Base-by-base conservation (phyloP, 164 flowering plant species). In the Aristolochia contorta region DNA sequence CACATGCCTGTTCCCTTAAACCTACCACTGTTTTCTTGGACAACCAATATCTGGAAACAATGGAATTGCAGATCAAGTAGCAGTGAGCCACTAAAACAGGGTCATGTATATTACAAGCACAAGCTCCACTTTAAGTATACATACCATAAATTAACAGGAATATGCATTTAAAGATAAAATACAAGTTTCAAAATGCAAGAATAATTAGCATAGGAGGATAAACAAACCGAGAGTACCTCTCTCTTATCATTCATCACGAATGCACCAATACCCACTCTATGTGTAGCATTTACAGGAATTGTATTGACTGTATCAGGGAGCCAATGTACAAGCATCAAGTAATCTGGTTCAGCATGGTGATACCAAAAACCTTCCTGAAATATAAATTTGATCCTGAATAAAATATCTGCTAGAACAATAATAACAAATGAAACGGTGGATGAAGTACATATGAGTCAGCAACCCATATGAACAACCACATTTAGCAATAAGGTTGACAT, bases 301-400 rank as follows among this genome's bases (percentile, higher is more conserved):
- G 75, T 72, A 60, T 66, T 48, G 1, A 30, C 62, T 27, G 72
- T 72, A 58, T 74, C 69, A 50, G 84, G 78, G 65, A 80, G 74
- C 84, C 84, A 80, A 54, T 72, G 60, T 20, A 70, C 81, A 13
- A 80, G 80, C 84, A 80, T 77, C 59, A 79, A 48, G 65, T 79
- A 73, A 24, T 57, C 61, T 62, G 79, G 77, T 57, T 77, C 80
- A 4, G 83, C 79, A 71, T 77, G 79, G 62, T 77, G 81, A 65
- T 77, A 77, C 76, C 72, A 52, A 64, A 79, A 79, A 20, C 83
- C 83, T 41, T 73, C 80, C 83, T 79, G 74, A 10, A 7, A 37
- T 3, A 37, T 37, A 37, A 37, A 37, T 37, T 7, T 37, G 43
- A 37, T 4, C 12, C 12, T 37, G 43, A 10, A 10, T 37, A 8